A percentile compares a stretch with the other conserved stretches of the same genome.
Evolutionary conservation across 1,284 basidiomycete genomes (phyloP).

Genomic region (Laetiporus sulphureus): DNA sequence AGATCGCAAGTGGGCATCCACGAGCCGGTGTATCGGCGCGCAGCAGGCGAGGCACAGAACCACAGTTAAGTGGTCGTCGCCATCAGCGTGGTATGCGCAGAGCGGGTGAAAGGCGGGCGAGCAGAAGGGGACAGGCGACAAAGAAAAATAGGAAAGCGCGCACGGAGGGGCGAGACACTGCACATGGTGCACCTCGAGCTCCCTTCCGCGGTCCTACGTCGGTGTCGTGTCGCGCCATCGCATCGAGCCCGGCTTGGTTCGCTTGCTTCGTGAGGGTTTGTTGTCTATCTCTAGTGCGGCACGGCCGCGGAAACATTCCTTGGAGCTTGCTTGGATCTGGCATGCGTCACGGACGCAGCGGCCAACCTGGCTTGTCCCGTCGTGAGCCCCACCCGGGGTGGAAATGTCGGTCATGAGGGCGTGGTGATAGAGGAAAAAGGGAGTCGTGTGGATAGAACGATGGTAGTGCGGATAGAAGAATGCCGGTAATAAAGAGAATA

Average conservation of each 20-base stretch:
- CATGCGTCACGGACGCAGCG: conserved; percentile 25
- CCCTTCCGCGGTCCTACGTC: conserved; percentile 58
- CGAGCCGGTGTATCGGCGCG: conserved; percentile 67
- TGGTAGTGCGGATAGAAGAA: conserved; percentile 26
- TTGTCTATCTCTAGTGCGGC: conserved; percentile 32
- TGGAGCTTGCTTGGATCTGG: conserved; percentile 14
- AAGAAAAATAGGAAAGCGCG: conserved; percentile 49
- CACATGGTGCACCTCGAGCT: conserved; percentile 46
- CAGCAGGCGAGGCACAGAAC: conserved; percentile 55
- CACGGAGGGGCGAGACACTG: conserved; percentile 44
- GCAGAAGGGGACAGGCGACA: conserved; percentile 33
- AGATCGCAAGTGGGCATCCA: conserved; percentile 15
- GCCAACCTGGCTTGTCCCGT: conserved; percentile 20
- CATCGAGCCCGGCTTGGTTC: conserved; percentile 37
- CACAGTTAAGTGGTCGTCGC: conserved; percentile 73
- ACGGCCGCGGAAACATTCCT: conserved; percentile 39
- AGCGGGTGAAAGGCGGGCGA: conserved; percentile 46
- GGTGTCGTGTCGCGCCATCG: conserved; percentile 43
- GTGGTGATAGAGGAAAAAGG: conserved; percentile 4
- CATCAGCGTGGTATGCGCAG: conserved; percentile 35
- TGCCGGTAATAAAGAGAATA: conserved; percentile 31
- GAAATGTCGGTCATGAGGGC: conserved; percentile 7
- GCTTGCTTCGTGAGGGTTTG: conserved; percentile 40
- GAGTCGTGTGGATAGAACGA: conserved; percentile 13
- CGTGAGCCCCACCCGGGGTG: conserved; percentile 15